Base-by-base conservation (phyloP, 2,329 filamentous ascomycete genomes). In the Furcasterigmium furcatum region DNA sequence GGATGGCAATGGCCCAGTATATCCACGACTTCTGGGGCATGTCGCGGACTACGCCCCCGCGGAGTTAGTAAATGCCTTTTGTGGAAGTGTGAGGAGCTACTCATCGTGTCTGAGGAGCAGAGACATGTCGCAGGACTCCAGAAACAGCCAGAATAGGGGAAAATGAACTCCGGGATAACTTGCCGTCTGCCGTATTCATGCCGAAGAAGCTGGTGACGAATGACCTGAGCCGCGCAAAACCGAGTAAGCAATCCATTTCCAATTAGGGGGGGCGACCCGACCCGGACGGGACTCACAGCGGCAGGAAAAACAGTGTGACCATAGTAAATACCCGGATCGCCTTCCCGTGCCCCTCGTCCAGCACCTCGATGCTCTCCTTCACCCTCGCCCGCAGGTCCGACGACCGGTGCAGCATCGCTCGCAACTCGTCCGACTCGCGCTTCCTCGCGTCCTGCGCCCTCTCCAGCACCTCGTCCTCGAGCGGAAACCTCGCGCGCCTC, bases 181-280 rank as follows among this genome's bases (percentile, higher is more conserved):
- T n/a, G n/a, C n/a, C n/a, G 49, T 71, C 71, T 18, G 58, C 56
- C 4, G 68, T 70, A 52, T 73, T 73, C 66, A 73, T 72, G 20
- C 70, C 70, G 49, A 73, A 60, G 43, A 68, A 64, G 43, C 61
- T 64, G 4, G 59, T 58, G 20, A 67, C 57, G 39, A 55, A 53
- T 9, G 52, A 55, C 14, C 53, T 55, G 25, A 5, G 4, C 22
- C 6, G 18, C 10, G n/a, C n/a, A n/a, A n/a, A n/a, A n/a, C n/a
- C n/a, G n/a, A n/a, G n/a, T n/a, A n/a, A n/a, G n/a, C n/a, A n/a
- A n/a, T n/a, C n/a, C n/a, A n/a, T n/a, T n/a, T n/a, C n/a, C n/a
- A n/a, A n/a, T n/a, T n/a, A n/a, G n/a, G n/a, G n/a, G n/a, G n/a
- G n/a, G n/a, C n/a, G n/a, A n/a, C n/a, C n/a, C n/a, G n/a, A n/a